Conservation (phyloP, 2,329 filamentous ascomycete species). For the Lachnellula arida region DNA sequence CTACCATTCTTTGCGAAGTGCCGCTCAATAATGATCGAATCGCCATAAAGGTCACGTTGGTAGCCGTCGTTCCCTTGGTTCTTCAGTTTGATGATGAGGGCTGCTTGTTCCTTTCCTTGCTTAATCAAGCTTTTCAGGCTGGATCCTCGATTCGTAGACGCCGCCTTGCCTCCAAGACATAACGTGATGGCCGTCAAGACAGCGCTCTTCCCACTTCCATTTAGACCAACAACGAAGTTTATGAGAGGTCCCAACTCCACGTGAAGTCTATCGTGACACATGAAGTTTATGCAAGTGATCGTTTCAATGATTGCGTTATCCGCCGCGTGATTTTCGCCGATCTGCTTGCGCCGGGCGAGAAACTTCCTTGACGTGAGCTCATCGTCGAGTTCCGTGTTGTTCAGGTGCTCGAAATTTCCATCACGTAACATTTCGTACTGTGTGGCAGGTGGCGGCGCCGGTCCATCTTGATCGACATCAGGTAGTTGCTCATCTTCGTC, state of each 20-base stretch:
- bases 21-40: slow-evolving; percentile 85
- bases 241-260: slow-evolving; percentile 88
- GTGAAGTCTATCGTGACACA: slow-evolving; percentile 83
- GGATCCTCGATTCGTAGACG: slow-evolving; percentile 84
- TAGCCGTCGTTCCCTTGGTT: slow-evolving; percentile 85
- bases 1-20: slow-evolving; percentile 71
- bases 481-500: slow-evolving; percentile 24
- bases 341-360: slow-evolving; percentile 38
- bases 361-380: slow-evolving; percentile 61
- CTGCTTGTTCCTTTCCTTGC: slow-evolving; percentile 72
- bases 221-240: slow-evolving; percentile 97
- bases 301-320: slow-evolving; percentile 85
- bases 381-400: slow-evolving; percentile 55
- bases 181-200: slow-evolving; percentile 89
- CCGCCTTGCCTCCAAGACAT: slow-evolving; percentile 92
- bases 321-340: slow-evolving; percentile 67
- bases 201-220: slow-evolving; percentile 96
- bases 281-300: slow-evolving; percentile 87
- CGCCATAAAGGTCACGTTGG: slow-evolving; percentile 74
- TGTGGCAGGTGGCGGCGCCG: slow-evolving; percentile 38
- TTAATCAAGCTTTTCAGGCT: slow-evolving; percentile 90
- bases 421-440: slow-evolving; percentile 61
- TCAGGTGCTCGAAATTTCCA: slow-evolving; percentile 52
- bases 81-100: slow-evolving; percentile 80
- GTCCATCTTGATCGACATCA: slow-evolving; percentile 15